Evolutionary conservation across 176 grass and related monocot species (phyloP).

Genomic region (Eleusine indica): DNA sequence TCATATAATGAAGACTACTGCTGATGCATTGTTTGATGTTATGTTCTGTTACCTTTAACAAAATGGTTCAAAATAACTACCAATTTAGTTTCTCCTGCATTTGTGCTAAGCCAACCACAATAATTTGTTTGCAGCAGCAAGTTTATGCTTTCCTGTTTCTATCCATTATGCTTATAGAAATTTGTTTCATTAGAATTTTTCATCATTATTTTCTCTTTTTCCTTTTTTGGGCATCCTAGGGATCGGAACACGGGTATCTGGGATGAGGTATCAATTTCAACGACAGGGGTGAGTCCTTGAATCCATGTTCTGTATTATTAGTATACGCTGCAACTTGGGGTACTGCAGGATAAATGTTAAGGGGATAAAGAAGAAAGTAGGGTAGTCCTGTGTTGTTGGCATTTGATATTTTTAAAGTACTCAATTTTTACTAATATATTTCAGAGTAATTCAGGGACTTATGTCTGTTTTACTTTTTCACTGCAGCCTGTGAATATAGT

Average conservation of each 20-base stretch:
- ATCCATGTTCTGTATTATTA: not conserved
- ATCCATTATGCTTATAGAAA: not conserved
- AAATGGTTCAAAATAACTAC: not conserved
- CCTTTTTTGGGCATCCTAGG: conserved; percentile 44
- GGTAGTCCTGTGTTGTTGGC: not conserved
- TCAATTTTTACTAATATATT: not conserved
- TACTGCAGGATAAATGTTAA: too few species aligned
- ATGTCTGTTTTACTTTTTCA: conserved; percentile 21
- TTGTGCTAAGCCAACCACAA: conserved; percentile 1
- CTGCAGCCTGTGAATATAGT: conserved; percentile 85
- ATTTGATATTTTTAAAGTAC: not conserved
- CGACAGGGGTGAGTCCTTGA: conserved; percentile 71
- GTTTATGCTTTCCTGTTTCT: not conserved
- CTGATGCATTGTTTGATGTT: not conserved
- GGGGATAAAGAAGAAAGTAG: not conserved
- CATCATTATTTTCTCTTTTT: not conserved
- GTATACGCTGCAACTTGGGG: not conserved
- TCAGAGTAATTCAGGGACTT: not conserved
- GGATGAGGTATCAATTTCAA: conserved; percentile 95
- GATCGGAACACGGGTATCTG: conserved; percentile 98
- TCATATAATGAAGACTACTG: not conserved
- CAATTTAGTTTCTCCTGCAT: conserved; percentile 2
- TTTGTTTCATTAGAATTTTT: not conserved
- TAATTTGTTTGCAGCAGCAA: not conserved
- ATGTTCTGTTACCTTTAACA: not conserved